phyloP scores from a whole-genome alignment of 140 eudicot genomes.

The Anethum foeniculum region DNA sequence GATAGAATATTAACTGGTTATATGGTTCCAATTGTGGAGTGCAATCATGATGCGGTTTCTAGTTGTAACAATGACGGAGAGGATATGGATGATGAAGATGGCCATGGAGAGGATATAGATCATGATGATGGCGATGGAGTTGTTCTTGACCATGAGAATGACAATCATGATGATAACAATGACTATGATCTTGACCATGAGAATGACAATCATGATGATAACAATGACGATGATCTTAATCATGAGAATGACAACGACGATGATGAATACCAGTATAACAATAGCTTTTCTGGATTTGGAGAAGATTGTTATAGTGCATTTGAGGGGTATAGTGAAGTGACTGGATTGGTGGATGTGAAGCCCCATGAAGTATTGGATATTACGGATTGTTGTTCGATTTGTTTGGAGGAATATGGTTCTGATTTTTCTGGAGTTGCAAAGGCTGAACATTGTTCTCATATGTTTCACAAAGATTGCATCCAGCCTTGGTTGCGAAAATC shows the following conservation, averaged over 20 bases:
- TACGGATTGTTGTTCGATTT: not conserved
- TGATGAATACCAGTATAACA: not conserved
- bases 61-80: not conserved
- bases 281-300: not conserved
- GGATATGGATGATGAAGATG: not conserved
- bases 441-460: not conserved
- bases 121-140: not conserved
- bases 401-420: not conserved
- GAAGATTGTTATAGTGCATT: not conserved
- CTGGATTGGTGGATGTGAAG: not conserved
- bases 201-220: no score
- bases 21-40: not conserved
- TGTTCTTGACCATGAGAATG: no score
- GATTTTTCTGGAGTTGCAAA: not conserved
- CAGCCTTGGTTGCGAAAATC: not conserved
- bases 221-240: no score
- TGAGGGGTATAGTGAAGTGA: conserved; percentile 1
- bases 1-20: no score
- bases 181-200: no score
- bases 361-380: not conserved
- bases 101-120: not conserved
- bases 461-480: conserved; percentile 4
- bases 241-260: not conserved
- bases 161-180: not conserved
- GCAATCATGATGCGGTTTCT: not conserved